Percentiles rank a stretch among this genome's conserved stretches.
Conservation (phyloP, 331 rosid genomes). For the Rosa hybrid region DNA sequence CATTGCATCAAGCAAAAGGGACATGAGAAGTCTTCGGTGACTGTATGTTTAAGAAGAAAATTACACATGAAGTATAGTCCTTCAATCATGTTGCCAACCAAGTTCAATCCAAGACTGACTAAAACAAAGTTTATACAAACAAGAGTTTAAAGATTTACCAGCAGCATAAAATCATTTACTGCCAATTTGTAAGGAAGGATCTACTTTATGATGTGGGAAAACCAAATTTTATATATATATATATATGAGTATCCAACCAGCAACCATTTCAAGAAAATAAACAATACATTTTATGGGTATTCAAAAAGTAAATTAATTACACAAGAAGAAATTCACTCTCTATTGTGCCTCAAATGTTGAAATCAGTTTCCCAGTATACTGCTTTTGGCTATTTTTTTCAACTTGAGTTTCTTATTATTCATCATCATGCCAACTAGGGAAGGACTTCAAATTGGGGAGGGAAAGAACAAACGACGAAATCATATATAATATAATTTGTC, state of each 20-base stretch:
- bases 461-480: background rate
- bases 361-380: background rate
- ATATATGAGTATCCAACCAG: conserved; percentile 2
- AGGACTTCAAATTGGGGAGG: background rate
- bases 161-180: background rate
- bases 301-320: background rate
- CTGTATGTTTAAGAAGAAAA: conserved; percentile 51
- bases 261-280: conserved; percentile 4
- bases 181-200: background rate
- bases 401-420: background rate
- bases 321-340: background rate
- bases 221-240: background rate
- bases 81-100: background rate
- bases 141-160: conserved; percentile 6
- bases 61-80: conserved; percentile 6
- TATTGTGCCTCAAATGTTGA: background rate
- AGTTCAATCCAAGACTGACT: background rate
- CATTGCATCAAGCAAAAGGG: conserved; percentile 98
- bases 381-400: background rate
- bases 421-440: background rate
- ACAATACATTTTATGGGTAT: background rate
- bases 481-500: background rate
- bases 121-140: background rate
- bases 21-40: conserved; percentile 88
- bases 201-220: background rate